Evolutionary conservation across 495 filamentous ascomycete genomes (phyloP).

Genomic region (Melanomma pulvis-pyrius): DNA sequence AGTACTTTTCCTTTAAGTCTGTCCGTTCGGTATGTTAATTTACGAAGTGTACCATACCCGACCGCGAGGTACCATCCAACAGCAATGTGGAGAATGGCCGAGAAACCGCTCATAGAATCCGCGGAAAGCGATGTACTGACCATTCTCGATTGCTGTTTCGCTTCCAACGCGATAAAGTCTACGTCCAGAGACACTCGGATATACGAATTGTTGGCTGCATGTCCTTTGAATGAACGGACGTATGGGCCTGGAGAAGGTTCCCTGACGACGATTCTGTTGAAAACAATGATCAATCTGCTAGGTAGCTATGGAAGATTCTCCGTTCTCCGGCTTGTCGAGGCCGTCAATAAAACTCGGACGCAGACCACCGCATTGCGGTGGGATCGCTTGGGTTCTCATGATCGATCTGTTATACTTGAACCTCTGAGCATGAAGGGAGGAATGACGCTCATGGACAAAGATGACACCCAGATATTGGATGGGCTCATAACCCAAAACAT

Average conservation of each 20-base stretch:
- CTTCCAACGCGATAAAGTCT: constrained; percentile 28
- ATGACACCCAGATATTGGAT: too few species aligned
- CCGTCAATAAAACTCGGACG: too few species aligned
- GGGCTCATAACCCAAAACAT: too few species aligned
- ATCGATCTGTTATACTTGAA: too few species aligned
- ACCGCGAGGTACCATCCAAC: constrained; percentile 11
- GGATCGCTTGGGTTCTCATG: too few species aligned
- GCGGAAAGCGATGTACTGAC: constrained; percentile 34
- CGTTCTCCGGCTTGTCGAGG: too few species aligned
- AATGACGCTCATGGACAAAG: too few species aligned
- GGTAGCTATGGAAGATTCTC: not conserved
- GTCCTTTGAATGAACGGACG: not conserved
- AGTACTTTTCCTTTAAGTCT: too few species aligned
- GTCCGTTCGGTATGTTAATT: too few species aligned
- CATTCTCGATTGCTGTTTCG: constrained; percentile 40
- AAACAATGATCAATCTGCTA: constrained; percentile 21
- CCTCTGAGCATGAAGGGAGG: too few species aligned
- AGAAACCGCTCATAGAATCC: constrained; percentile 19
- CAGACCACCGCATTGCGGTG: too few species aligned
- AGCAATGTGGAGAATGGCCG: constrained; percentile 35
- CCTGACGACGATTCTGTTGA: constrained; percentile 23
- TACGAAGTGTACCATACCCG: too few species aligned
- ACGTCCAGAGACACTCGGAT: constrained; percentile 7
- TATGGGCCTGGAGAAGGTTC: constrained; percentile 23
- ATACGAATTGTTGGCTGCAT: constrained; percentile 28